Base-by-base conservation (phyloP, 129 eudicot species). In the Flaveria robusta region DNA sequence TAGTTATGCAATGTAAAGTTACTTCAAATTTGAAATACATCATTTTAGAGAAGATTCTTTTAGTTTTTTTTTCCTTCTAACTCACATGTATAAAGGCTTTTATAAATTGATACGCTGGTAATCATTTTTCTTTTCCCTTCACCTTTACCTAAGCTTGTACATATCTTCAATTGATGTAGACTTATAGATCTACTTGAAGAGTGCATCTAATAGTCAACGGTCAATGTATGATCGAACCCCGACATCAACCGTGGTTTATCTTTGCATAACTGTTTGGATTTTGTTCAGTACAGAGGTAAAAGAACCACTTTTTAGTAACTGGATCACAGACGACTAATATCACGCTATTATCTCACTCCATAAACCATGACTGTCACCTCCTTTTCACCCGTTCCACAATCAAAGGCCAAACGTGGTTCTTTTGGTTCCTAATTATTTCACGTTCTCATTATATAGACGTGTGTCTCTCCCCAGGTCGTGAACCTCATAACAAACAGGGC, bases 401-500 rank as follows among this genome's bases (percentile, higher is more conserved):
- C 22, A n/a, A 51, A 51, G 22, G 9, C 23, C 58, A 51, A 6
- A 51, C n/a, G 10, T 16, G 59, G 9, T 51, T 51, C 11, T n/a
- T 51, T 51, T 51, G 11, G 20, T 51, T 51, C 22, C 22, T 46
- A 46, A 42, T 10, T 16, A 50, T 16, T 54, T 9, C 19, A 23
- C 16, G 65, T 58, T 23, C 65, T 58, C 7, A 3, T 23, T 18
- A 10, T 22, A 22, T 58, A 58, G 7, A 58, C n/a, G 19, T 3
- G 31, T 20, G 24, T 18, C 11, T 58, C 65, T 58, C 14, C 66
- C 80, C 39, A 68, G 56, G 75, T 24, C 5, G 6, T 51, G 19
- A 68, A 55, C 10, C 24, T 58, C 56, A 77, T 43, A 77, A 55
- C 70, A 77, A 67, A 66, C 67, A 19, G 58, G 46, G 55, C 73